Evolutionary conservation across 345 rosid genomes (phyloP), one percentile per base, ranked within the genome.

Genomic region (Aurinia saxatilis): DNA sequence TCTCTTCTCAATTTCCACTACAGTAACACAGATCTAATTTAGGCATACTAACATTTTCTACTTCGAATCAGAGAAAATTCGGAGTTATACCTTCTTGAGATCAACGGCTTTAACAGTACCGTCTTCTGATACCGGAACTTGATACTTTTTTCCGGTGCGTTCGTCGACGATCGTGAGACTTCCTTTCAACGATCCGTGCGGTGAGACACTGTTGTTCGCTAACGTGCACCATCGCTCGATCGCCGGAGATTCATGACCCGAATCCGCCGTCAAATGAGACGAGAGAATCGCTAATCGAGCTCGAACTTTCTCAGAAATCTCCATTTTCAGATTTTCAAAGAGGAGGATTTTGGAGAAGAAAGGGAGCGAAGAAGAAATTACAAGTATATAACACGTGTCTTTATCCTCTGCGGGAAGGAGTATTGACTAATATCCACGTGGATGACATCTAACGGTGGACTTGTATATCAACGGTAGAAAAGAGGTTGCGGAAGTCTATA

Each of bases 71-170:
- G 12, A 53, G 17, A 8, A 21, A n/a, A 21, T 21, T 16, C 4
- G 2, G 3, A 1, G 3, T n/a, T n/a, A 18, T 57, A 91, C 99
- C 96, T 84, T 86, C 70, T 87, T 93, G 34, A 93, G 70, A 77
- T 93, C 95, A 60, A 85, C 46, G 55, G 97, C 85, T 79, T 78
- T 93, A 15, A 87, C 71, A 27, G 97, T 80, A 73, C 92, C 97
- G 40, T 86, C 76, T 3, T 77, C 65, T 31, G 96, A 78, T 3
- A 87, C 80, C 15, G 74, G 78, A 16, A 90, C 33, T 72, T 75
- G 78, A 60, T 93, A 84, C 29, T 68, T 84, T 55, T 84, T 79
- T 0, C 90, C 92, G 5, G 85, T 85, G 16, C 92, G 79, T 30
- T 93, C 97, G 74, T 93, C 97, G 52, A 86, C 62, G 56, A 93